A percentile compares a stretch with the other conserved stretches of the same genome.
These are phyloP conservation scores for Zygosaccharomyces bailii DNA, from an alignment of 805 yeast species.

Conservation along the genomic window DNA sequence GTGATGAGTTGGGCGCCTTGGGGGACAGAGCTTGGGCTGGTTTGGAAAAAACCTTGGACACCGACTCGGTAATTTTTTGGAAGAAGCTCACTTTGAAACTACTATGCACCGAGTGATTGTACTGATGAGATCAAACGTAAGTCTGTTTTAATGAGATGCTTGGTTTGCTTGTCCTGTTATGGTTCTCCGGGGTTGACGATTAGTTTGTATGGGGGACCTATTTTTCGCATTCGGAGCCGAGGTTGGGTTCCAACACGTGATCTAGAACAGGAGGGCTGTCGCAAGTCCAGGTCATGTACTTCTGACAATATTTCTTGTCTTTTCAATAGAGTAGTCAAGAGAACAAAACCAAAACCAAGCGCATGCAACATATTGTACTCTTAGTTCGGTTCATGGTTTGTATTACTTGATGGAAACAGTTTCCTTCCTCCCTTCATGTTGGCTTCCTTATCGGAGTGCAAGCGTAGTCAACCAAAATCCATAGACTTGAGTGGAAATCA, in stretches of 20 bases:
- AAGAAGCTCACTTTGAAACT: conserved; percentile 18
- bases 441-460: no score
- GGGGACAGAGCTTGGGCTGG: conserved; percentile 12
- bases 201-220: background rate
- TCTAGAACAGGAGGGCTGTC: background rate
- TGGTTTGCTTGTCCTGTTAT: background rate
- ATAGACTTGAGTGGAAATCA: no score
- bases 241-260: background rate
- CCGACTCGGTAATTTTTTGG: conserved; percentile 14
- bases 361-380: no score
- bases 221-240: conserved; percentile 7
- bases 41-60: conserved; percentile 17
- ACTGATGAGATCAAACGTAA: background rate
- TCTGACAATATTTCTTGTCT: no score
- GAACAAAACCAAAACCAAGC: no score
- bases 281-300: no score
- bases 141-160: background rate
- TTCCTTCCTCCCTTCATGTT: no score
- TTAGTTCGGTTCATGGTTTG: no score
- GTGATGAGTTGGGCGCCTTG: conserved; percentile 5
- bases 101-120: conserved; percentile 1
- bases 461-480: no score
- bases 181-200: conserved; percentile 1
- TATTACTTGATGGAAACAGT: no score
- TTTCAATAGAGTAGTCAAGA: no score